Evolutionary conservation across 2,329 filamentous ascomycete species (phyloP).

Genomic region (Beauveria bassiana): DNA sequence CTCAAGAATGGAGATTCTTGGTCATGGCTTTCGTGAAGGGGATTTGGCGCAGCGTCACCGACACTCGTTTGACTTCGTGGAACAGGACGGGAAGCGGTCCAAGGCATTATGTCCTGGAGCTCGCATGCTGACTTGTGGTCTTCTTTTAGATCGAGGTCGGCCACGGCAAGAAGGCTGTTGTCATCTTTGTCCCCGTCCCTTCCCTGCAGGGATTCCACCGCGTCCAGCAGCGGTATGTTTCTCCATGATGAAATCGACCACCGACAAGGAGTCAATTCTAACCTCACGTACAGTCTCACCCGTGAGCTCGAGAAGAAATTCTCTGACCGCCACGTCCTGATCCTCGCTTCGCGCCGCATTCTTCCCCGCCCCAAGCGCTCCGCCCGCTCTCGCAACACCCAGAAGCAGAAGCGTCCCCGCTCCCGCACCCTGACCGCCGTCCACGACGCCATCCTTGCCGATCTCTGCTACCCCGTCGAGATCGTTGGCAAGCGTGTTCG

Average conservation of each 20-base stretch:
- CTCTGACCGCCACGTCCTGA: slow-evolving; percentile 99
- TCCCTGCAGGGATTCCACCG: slow-evolving; percentile 98
- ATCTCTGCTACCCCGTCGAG: slow-evolving; percentile 99
- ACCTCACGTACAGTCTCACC: slow-evolving; percentile 67
- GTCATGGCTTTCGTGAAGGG: slow-evolving; percentile 9
- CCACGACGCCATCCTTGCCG: slow-evolving; percentile 95
- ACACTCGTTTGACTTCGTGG: slow-evolving; percentile 36
- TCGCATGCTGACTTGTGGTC: slow-evolving; percentile 68
- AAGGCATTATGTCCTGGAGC: slow-evolving; percentile 60
- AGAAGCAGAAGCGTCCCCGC: slow-evolving; percentile 97
- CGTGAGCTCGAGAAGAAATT: slow-evolving; percentile 99
- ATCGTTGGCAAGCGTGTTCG: slow-evolving; percentile 98
- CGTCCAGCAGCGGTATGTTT: slow-evolving; percentile 89
- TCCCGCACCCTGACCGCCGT: slow-evolving; percentile 97
- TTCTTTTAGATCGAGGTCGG: slow-evolving; percentile 92
- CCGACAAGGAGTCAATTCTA: slow-evolving; percentile 14
- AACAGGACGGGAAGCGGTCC: slow-evolving; percentile 72
- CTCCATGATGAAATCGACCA: not conserved
- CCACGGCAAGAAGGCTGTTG: slow-evolving; percentile 99
- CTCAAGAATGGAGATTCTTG: not conserved
- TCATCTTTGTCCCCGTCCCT: slow-evolving; percentile 99
- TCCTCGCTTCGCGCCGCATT: slow-evolving; percentile 98
- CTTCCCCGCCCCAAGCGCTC: slow-evolving; percentile 98
- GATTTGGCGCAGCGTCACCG: slow-evolving; percentile 15
- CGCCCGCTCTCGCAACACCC: slow-evolving; percentile 88